Conservation (phyloP, 2,329 filamentous ascomycete species). For the Neophaeococcomyces aloes region DNA sequence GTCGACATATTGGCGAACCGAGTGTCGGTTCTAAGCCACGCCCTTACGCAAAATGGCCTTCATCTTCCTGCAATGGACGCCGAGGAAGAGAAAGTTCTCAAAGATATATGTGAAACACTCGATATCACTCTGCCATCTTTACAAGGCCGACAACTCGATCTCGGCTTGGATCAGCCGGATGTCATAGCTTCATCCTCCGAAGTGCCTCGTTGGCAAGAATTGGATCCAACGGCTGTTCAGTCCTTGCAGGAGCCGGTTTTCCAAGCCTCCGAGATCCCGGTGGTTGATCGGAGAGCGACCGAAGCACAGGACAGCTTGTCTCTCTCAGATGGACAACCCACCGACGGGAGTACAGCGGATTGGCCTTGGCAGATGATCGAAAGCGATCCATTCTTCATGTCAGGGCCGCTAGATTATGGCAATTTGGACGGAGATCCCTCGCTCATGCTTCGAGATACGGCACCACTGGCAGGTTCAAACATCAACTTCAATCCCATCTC, state of each 20-base stretch:
- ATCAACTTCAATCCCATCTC: neutral
- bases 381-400: neutral
- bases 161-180: neutral
- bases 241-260: too few relatives aligned
- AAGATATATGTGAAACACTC: neutral
- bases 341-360: neutral
- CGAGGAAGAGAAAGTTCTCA: neutral
- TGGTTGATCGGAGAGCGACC: neutral
- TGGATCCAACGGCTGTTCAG: too few relatives aligned
- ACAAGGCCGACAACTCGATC: neutral
- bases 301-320: neutral
- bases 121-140: neutral
- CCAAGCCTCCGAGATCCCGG: neutral
- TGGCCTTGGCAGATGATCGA: neutral
- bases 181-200: neutral
- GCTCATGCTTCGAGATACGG: neutral
- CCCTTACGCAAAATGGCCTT: neutral
- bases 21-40: neutral
- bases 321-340: neutral
- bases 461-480: neutral
- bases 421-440: neutral
- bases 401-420: neutral
- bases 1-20: slow-evolving; percentile 5
- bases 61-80: neutral
- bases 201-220: neutral